phyloP scores from a whole-genome alignment of 2,329 filamentous ascomycete genomes.

The Pseudogymnoascus sp. region DNA sequence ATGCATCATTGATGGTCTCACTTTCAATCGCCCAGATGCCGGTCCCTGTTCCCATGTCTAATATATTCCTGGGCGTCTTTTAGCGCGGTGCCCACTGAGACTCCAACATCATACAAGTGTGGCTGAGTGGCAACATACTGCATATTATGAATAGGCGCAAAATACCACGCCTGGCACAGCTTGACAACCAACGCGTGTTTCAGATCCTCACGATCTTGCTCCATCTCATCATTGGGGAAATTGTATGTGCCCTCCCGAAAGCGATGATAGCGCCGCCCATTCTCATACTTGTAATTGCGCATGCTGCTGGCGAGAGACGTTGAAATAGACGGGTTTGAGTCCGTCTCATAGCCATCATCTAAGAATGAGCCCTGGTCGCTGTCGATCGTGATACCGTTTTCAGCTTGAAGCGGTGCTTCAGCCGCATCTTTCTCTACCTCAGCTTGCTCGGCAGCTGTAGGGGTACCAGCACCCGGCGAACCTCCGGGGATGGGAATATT shows the following conservation, averaged over 20 bases:
- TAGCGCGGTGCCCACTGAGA: background rate
- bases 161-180: constrained; percentile 29
- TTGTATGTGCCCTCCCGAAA: constrained; percentile 48
- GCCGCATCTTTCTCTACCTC: constrained; percentile 16
- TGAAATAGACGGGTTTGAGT: constrained; percentile 18
- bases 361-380: constrained; percentile 14
- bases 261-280: constrained; percentile 51
- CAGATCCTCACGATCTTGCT: constrained; percentile 51
- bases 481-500: background rate
- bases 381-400: constrained; percentile 23
- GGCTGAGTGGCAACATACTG: constrained; percentile 44
- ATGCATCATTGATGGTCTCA: constrained; percentile 15
- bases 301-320: constrained; percentile 29
- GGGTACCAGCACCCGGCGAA: background rate
- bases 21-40: constrained; percentile 52
- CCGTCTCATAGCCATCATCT: constrained; percentile 26
- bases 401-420: constrained; percentile 21
- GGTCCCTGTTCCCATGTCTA: constrained; percentile 53
- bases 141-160: constrained; percentile 33
- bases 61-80: constrained; percentile 32
- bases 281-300: constrained; percentile 45
- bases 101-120: constrained; percentile 27
- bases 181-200: constrained; percentile 37
- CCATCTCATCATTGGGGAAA: constrained; percentile 52
- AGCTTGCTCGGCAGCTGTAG: background rate